A percentile compares a stretch with the other conserved stretches of the same genome.
phyloP scores from a whole-genome alignment of 148 eudicot species.

The Vaccinium myrtillus region DNA sequence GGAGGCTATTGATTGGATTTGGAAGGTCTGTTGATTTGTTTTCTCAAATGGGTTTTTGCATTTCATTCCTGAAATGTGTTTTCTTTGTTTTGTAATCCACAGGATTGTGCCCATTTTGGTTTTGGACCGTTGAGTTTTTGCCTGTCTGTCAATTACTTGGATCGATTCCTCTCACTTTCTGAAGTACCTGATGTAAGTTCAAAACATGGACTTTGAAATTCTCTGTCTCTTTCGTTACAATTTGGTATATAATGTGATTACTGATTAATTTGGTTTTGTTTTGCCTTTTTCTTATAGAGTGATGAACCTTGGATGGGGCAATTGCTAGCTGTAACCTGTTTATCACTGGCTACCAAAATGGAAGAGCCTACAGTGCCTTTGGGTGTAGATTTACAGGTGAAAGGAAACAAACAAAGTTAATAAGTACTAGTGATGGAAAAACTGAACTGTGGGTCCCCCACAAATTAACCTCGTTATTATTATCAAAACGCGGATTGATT shows the following conservation, averaged over 20 bases:
- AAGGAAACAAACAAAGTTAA: neutral
- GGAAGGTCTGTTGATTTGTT: slow-evolving; percentile 46
- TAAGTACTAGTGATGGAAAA: no score
- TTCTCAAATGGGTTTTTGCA: neutral
- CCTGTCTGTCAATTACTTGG: slow-evolving; percentile 68
- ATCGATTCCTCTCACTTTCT: slow-evolving; percentile 57
- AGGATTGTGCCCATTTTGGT: slow-evolving; percentile 67
- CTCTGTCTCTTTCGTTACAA: neutral
- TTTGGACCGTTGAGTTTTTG: slow-evolving; percentile 61
- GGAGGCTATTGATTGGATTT: slow-evolving; percentile 84
- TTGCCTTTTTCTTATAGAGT: slow-evolving; percentile 30
- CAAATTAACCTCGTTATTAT: no score
- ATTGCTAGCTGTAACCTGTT: slow-evolving; percentile 77
- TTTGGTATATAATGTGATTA: slow-evolving; percentile 6
- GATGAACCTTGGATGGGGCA: slow-evolving; percentile 72
- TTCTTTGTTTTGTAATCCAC: slow-evolving; percentile 25
- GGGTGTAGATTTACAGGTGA: slow-evolving; percentile 65
- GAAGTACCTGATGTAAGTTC: slow-evolving; percentile 61
- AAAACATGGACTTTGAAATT: neutral
- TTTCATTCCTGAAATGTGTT: slow-evolving; percentile 10
- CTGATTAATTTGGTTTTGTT: neutral
- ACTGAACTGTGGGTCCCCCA: no score
- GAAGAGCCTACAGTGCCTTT: slow-evolving; percentile 60
- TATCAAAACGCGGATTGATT: no score
- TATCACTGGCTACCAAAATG: slow-evolving; percentile 77